Percentiles rank a stretch among this genome's conserved stretches.
phyloP scores from a whole-genome alignment of 352 stramenopile genomes.

The Bremia lactucae region DNA sequence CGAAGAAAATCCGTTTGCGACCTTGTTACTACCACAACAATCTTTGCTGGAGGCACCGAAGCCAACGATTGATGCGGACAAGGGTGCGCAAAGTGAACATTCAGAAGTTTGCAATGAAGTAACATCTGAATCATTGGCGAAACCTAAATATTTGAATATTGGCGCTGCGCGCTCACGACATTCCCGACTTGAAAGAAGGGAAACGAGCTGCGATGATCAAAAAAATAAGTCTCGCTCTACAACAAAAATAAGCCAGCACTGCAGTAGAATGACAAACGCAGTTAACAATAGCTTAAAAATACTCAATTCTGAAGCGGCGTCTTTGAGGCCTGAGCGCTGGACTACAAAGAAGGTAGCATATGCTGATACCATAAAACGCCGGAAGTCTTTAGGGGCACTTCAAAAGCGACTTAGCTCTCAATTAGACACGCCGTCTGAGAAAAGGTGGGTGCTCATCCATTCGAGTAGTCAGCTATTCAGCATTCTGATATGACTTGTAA shows the following conservation, averaged over 20 bases:
- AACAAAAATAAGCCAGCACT: slow-evolving; percentile 9
- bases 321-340: slow-evolving; percentile 42
- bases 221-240: slow-evolving; percentile 5
- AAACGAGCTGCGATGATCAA: not conserved
- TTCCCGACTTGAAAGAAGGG: not conserved
- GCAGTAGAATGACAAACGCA: not conserved
- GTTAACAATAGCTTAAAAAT: slow-evolving; percentile 4
- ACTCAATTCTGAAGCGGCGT: slow-evolving; percentile 35
- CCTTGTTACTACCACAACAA: slow-evolving; percentile 31
- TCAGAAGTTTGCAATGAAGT: not conserved
- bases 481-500: not conserved
- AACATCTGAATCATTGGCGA: too few relatives aligned
- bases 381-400: slow-evolving; percentile 28
- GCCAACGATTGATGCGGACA: not conserved
- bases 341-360: slow-evolving; percentile 12
- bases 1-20: slow-evolving; percentile 54
- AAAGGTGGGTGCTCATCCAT: slow-evolving; percentile 7
- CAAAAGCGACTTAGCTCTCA: slow-evolving; percentile 16
- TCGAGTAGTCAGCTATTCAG: not conserved
- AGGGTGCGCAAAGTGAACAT: not conserved
- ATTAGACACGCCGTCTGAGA: slow-evolving; percentile 12
- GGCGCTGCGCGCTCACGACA: too few relatives aligned
- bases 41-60: slow-evolving; percentile 1
- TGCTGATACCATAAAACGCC: slow-evolving; percentile 24
- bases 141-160: too few relatives aligned